Evolutionary conservation across 2,329 filamentous ascomycete genomes (phyloP).

Genomic region (Penicillium palitans): DNA sequence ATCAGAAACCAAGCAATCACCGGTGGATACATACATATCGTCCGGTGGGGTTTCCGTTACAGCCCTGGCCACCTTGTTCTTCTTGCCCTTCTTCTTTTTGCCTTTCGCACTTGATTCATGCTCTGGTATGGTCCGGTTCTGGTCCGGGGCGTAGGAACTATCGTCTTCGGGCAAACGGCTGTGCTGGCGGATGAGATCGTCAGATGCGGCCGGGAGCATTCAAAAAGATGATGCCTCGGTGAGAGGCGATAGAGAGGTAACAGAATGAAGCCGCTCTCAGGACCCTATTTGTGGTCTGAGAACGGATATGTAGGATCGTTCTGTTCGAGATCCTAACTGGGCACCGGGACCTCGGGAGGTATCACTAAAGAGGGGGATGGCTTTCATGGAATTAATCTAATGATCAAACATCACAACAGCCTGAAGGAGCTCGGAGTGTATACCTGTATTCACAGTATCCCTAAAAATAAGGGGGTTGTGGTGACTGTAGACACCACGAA

Average conservation of each 20-base stretch:
- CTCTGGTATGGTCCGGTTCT: constrained; percentile 30
- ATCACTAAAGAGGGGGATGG: constrained; percentile 11
- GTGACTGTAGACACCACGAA: constrained; percentile 1
- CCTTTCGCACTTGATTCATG: constrained; percentile 37
- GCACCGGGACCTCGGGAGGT: constrained; percentile 3
- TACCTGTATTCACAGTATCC: constrained; percentile 10
- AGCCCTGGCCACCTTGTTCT: constrained; percentile 38
- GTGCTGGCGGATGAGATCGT: constrained; percentile 40
- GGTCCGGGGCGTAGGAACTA: constrained; percentile 29
- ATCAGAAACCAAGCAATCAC: neutral
- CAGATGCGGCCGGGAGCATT: constrained; percentile 46
- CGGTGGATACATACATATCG: constrained; percentile 36
- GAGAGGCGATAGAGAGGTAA: constrained; percentile 26
- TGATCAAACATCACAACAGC: neutral
- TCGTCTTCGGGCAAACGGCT: constrained; percentile 39
- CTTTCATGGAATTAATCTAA: constrained; percentile 9
- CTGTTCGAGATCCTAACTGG: constrained; percentile 1
- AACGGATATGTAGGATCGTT: constrained; percentile 27
- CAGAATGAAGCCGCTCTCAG: constrained; percentile 31
- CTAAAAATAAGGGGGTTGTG: neutral
- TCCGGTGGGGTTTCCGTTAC: constrained; percentile 34
- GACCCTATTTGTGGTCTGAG: constrained; percentile 35
- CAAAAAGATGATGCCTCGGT: constrained; percentile 38
- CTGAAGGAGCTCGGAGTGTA: neutral
- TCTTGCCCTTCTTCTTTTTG: constrained; percentile 45